Percentiles rank a stretch among this genome's conserved stretches.
phyloP scores from a whole-genome alignment of 345 rosid genomes.

The Atalantia buxifolia region DNA sequence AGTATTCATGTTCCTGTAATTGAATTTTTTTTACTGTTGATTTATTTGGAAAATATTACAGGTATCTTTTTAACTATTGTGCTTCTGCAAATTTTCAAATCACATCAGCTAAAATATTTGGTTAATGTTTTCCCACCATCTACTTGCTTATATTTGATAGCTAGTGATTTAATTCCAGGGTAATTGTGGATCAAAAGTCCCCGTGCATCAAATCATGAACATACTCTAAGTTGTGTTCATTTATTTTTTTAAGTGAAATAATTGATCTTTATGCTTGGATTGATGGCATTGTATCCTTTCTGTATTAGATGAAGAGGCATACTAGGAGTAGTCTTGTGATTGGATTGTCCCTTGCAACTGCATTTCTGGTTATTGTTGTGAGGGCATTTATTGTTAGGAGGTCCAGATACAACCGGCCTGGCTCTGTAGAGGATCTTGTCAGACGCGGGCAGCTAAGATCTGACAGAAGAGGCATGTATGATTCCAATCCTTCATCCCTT shows the following conservation, averaged over 20 bases:
- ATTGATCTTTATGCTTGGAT: neutral
- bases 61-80: too few relatives aligned
- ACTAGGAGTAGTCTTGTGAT: slow-evolving; percentile 34
- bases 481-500: slow-evolving; percentile 25
- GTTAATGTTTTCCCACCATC: too few relatives aligned
- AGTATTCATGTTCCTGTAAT: neutral
- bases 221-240: neutral
- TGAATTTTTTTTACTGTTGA: neutral
- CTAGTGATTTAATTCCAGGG: too few relatives aligned
- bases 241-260: neutral
- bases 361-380: slow-evolving; percentile 45
- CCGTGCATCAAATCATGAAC: too few relatives aligned
- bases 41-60: neutral
- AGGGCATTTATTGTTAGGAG: slow-evolving; percentile 44
- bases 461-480: slow-evolving; percentile 99
- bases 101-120: too few relatives aligned
- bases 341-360: slow-evolving; percentile 50
- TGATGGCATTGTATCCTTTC: neutral
- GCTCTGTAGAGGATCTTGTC: slow-evolving; percentile 92
- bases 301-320: slow-evolving; percentile 42
- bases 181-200: too few relatives aligned
- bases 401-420: slow-evolving; percentile 45
- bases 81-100: too few relatives aligned
- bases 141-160: too few relatives aligned
- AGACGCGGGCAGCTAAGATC: slow-evolving; percentile 96